Base-by-base conservation (phyloP, 1,284 basidiomycete species). In the Ganoderma lingzhi region DNA sequence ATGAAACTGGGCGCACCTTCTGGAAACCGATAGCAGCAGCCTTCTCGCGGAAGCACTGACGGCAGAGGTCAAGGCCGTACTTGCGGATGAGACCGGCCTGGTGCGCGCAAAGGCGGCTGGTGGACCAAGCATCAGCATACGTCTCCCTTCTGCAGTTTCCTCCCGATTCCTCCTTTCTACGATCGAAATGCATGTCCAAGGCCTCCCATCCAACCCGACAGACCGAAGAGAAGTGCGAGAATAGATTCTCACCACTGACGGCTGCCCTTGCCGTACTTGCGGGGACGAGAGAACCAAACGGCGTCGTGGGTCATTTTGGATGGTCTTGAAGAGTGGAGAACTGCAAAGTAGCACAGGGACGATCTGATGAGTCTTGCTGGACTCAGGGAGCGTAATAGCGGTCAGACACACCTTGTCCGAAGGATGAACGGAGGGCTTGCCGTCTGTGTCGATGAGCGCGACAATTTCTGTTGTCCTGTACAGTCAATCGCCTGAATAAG, bases 1-100 rank as follows among this genome's bases (percentile, higher is more conserved):
- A n/a, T 35, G n/a, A 23, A 23, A 19, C 14, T 37, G 28, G 48
- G 74, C 88, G 76, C 77, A 96, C 96, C 94, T 98, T 98, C 82
- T 88, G 85, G 88, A 98, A 98, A 74, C 96, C 96, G 80, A 98
- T 97, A 75, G 93, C 93, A 78, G 91, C 88, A 73, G 95, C 89
- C 86, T 96, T 96, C 87, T 98, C 96, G 78, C 96, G 94, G 93
- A 98, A 98, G 86, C 96, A 98, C 85, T 98, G 96, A 84, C 96
- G 94, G 88, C 96, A 98, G 78, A 97, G 93, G 86, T 97, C 95
- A 79, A 98, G 90, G 70, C 96, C 95, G 85, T 96, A 96, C 84
- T 95, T 95, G 82, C 93, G 94, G 85, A 98, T 96, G 82, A 98
- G 90, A 93, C 96, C 96, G 78, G 96, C 96, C 83, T 95, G 94